Conservation (phyloP, 176 grass and related monocot species). For the Lolium rigidum region DNA sequence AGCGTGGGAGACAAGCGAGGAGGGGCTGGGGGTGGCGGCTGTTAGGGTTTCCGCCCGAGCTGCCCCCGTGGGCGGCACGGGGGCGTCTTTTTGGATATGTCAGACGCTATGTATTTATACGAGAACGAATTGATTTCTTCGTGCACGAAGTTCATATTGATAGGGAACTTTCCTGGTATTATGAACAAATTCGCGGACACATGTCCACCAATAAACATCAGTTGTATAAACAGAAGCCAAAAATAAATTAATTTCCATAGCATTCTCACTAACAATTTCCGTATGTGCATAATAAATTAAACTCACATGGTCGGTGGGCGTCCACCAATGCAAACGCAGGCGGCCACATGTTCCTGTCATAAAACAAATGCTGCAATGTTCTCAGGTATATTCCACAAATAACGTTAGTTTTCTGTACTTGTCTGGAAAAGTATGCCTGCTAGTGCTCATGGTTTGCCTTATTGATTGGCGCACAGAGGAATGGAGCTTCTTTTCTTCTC, state of each 20-base stretch:
- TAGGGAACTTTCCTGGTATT: neutral
- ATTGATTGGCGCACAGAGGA: conserved; percentile 36
- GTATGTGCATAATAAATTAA: neutral
- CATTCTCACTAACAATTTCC: neutral
- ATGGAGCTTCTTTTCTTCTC: conserved; percentile 18
- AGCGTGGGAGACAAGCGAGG: too few species aligned
- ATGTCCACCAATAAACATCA: neutral
- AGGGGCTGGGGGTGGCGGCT: too few species aligned
- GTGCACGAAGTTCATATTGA: neutral
- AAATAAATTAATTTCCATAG: neutral
- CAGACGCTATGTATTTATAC: too few species aligned
- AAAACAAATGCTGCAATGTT: conserved; percentile 36
- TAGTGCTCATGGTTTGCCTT: neutral
- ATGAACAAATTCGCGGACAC: neutral
- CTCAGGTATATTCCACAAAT: conserved; percentile 28
- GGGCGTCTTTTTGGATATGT: too few species aligned
- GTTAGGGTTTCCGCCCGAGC: too few species aligned
- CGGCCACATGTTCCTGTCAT: conserved; percentile 36
- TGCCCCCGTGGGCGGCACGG: too few species aligned
- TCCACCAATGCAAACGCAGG: conserved; percentile 27
- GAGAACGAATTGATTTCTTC: too few species aligned
- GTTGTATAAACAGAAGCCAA: neutral
- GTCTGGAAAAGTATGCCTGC: conserved; percentile 1
- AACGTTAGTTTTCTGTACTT: neutral
- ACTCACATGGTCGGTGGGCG: conserved; percentile 31